These are phyloP conservation scores for Trypanosoma mega DNA, from an alignment of 208 protist genomes.

Conservation along the genomic window DNA sequence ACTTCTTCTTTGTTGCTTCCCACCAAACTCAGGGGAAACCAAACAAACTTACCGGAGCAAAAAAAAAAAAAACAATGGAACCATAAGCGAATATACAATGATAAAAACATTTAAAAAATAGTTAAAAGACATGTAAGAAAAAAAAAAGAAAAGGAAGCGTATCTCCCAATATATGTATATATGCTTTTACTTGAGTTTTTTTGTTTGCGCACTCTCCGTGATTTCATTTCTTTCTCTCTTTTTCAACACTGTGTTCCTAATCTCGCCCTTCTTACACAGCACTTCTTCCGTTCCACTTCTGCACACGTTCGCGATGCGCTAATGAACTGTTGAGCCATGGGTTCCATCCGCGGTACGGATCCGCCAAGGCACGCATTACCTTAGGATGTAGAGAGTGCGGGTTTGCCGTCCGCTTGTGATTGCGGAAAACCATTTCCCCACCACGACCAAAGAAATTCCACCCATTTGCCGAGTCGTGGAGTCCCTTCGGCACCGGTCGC, in stretches of 20 bases:
- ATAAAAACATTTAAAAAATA: slow-evolving; percentile 18
- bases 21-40: neutral
- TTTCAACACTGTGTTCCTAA: no score
- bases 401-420: slow-evolving; percentile 58
- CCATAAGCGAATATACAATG: slow-evolving; percentile 5
- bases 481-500: slow-evolving; percentile 67
- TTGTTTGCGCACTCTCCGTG: no score
- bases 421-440: slow-evolving; percentile 84
- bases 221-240: no score
- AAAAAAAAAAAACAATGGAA: slow-evolving; percentile 3
- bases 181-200: no score
- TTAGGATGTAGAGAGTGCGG: slow-evolving; percentile 80
- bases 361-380: slow-evolving; percentile 70
- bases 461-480: slow-evolving; percentile 81
- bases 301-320: slow-evolving; percentile 78
- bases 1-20: no score
- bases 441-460: slow-evolving; percentile 84
- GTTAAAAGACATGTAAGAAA: neutral
- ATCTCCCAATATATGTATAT: neutral
- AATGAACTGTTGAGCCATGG: slow-evolving; percentile 72
- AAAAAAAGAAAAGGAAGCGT: slow-evolving; percentile 5
- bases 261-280: slow-evolving; percentile 39
- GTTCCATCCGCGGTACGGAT: slow-evolving; percentile 84
- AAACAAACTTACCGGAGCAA: slow-evolving; percentile 1
- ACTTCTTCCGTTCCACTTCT: slow-evolving; percentile 86